A percentile compares a stretch with the other conserved stretches of the same genome.
phyloP scores from a whole-genome alignment of 495 filamentous ascomycete genomes.

The Aspergillus cristatus region DNA sequence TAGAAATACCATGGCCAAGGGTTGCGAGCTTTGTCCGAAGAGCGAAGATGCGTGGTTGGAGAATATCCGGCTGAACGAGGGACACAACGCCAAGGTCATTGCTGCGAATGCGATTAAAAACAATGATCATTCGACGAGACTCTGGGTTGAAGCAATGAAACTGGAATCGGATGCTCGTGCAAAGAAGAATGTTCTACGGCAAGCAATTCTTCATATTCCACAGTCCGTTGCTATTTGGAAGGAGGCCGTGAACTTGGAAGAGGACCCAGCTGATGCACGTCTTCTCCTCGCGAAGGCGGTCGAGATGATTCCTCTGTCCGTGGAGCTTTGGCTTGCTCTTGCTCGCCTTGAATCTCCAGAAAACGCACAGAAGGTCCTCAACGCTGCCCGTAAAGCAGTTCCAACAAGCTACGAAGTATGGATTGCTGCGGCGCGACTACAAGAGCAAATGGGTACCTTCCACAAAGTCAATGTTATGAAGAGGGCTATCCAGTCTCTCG shows the following conservation, averaged over 20 bases:
- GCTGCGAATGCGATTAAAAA: conserved; percentile 89
- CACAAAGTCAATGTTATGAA: conserved; percentile 86
- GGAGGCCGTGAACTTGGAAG: conserved; percentile 91
- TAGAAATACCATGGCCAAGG: conserved; percentile 71
- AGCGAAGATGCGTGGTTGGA: conserved; percentile 95
- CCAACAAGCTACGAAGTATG: conserved; percentile 90
- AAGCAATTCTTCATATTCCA: conserved; percentile 80
- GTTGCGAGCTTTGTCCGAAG: conserved; percentile 83
- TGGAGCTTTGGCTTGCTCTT: conserved; percentile 91
- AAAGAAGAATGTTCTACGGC: conserved; percentile 83
- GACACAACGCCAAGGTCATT: conserved; percentile 88
- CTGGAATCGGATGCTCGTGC: conserved; percentile 70
- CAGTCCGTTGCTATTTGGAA: conserved; percentile 95
- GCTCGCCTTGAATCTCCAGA: conserved; percentile 81
- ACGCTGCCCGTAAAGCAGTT: conserved; percentile 87
- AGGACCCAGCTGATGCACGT: conserved; percentile 75
- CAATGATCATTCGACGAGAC: conserved; percentile 75
- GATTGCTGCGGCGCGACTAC: conserved; percentile 86
- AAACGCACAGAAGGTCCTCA: conserved; percentile 88
- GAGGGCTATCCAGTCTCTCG: conserved; percentile 81
- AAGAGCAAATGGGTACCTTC: conserved; percentile 76
- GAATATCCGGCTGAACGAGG: conserved; percentile 84
- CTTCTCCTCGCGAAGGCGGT: conserved; percentile 86
- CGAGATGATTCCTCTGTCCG: conserved; percentile 83
- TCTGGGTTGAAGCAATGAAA: conserved; percentile 95